Evolutionary conservation across 2,329 filamentous ascomycete species (phyloP), one percentile per base, ranked within the genome.

Genomic region (Xylariales sp.): DNA sequence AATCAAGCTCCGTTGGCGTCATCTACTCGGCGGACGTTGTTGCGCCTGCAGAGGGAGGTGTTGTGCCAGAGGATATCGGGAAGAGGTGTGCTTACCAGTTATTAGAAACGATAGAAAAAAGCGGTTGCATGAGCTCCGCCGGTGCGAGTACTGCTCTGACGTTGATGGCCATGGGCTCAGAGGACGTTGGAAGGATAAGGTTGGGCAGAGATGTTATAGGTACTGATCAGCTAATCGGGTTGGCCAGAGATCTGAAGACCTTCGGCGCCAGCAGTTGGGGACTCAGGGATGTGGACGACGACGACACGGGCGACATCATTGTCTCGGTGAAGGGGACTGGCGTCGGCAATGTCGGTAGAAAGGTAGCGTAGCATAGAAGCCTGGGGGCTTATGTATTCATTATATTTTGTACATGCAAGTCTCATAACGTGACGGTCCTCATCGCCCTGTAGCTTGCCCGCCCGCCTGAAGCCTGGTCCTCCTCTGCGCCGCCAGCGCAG

Each of bases 141-240:
- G 85, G 88, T 3, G 81, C 83, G 5, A 71, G 78, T 4, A 91
- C 84, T 0, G 74, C 95, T 47, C 62, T 98, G 37, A 86, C 83
- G 14, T 70, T 98, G 45, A 98, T 98, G 93, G 88, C 90, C 23
- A 97, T 98, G 93, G 93, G 93, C 0, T 88, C 85, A 1, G 93
- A 97, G 59, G 93, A 98, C 61, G 89, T 98, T 12, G 93, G 93
- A 5, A 77, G 93, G 42, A 61, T 98, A 48, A 78, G 87, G 45
- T 59, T 98, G 41, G 88, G 90, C 21, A 82, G 80, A 51, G 85
- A 91, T 32, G 80, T 96, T 1, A 64, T 97, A 31, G 90, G 81
- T 0, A 85, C 82, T 3, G 88, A 95, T 57, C 83, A 88, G 42
- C 70, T 88, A 37, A 76, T 98, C 40, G 79, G 81, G 34, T 66